A percentile compares a stretch with the other conserved stretches of the same genome.
phyloP scores from a whole-genome alignment of 352 stramenopile genomes.

The Globisporangium cederbergense region DNA sequence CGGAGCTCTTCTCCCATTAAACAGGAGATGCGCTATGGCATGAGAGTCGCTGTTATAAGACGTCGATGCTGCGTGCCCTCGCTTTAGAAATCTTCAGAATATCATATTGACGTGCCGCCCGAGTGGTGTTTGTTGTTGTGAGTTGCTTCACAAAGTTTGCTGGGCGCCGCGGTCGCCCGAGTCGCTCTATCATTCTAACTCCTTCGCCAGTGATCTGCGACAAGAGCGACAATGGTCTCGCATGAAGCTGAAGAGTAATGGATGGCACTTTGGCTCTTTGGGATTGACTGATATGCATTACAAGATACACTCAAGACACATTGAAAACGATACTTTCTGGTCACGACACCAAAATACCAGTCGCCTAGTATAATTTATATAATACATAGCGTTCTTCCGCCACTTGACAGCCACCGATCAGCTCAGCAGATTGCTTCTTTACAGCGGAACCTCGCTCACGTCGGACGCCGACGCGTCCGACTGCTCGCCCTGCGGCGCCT shows the following conservation, averaged over 20 bases:
- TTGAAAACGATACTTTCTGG: neutral
- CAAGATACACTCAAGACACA: neutral
- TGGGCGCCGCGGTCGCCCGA: neutral
- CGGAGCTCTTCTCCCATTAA: neutral
- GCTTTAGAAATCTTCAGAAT: neutral
- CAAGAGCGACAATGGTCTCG: neutral
- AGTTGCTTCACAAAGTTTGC: no score
- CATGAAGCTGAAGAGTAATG: neutral
- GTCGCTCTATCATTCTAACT: neutral
- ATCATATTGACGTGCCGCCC: neutral
- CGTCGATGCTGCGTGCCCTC: neutral
- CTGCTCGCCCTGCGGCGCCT: slow-evolving; percentile 7
- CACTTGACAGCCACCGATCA: neutral
- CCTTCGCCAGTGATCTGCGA: neutral
- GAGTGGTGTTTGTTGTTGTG: neutral
- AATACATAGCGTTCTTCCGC: neutral
- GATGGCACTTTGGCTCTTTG: neutral
- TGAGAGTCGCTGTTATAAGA: neutral
- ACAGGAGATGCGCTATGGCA: neutral
- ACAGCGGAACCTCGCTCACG: slow-evolving; percentile 13
- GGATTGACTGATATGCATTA: neutral
- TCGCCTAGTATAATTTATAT: slow-evolving; percentile 2
- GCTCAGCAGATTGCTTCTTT: neutral
- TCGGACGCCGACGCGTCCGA: slow-evolving; percentile 12
- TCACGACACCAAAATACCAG: slow-evolving; percentile 1